A percentile compares a stretch with the other conserved stretches of the same genome.
Conservation (phyloP, 2,329 filamentous ascomycete genomes). For the Cercospora beticola region DNA sequence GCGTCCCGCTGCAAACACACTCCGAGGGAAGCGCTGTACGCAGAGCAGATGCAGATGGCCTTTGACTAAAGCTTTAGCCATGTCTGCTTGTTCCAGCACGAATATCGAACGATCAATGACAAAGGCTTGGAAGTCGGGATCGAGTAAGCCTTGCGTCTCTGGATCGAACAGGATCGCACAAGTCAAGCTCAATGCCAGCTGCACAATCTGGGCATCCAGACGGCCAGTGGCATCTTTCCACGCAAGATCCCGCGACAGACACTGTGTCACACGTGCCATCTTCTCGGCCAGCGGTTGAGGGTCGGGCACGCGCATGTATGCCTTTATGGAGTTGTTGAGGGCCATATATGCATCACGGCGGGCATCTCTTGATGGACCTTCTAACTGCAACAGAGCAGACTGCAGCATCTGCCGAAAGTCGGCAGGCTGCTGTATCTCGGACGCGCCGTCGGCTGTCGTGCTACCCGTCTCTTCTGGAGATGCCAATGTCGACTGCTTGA, state of each 20-base stretch:
- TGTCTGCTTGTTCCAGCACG: slow-evolving; percentile 65
- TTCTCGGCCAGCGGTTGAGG: slow-evolving; percentile 70
- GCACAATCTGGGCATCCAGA: slow-evolving; percentile 67
- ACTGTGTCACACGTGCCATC: slow-evolving; percentile 74
- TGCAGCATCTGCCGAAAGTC: slow-evolving; percentile 79
- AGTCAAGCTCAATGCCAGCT: slow-evolving; percentile 75
- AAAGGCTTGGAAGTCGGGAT: slow-evolving; percentile 76
- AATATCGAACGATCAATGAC: slow-evolving; percentile 78
- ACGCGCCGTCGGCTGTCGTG: slow-evolving; percentile 39
- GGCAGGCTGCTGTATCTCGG: slow-evolving; percentile 50
- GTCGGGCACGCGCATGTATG: slow-evolving; percentile 80
- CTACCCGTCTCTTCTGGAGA: slow-evolving; percentile 40
- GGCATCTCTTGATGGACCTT: slow-evolving; percentile 67
- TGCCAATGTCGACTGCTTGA: slow-evolving; percentile 64
- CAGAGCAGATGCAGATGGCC: slow-evolving; percentile 78
- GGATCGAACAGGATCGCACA: slow-evolving; percentile 73
- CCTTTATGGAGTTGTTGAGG: slow-evolving; percentile 71
- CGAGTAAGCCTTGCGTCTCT: slow-evolving; percentile 59
- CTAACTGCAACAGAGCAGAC: slow-evolving; percentile 78
- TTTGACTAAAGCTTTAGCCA: slow-evolving; percentile 75
- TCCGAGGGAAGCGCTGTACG: slow-evolving; percentile 73
- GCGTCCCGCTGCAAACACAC: slow-evolving; percentile 70
- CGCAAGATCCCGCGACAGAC: slow-evolving; percentile 78
- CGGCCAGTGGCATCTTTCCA: slow-evolving; percentile 52
- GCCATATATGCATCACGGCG: slow-evolving; percentile 85